Evolutionary conservation across 352 stramenopile genomes (phyloP).

Genomic region (Globisporangium lucens): DNA sequence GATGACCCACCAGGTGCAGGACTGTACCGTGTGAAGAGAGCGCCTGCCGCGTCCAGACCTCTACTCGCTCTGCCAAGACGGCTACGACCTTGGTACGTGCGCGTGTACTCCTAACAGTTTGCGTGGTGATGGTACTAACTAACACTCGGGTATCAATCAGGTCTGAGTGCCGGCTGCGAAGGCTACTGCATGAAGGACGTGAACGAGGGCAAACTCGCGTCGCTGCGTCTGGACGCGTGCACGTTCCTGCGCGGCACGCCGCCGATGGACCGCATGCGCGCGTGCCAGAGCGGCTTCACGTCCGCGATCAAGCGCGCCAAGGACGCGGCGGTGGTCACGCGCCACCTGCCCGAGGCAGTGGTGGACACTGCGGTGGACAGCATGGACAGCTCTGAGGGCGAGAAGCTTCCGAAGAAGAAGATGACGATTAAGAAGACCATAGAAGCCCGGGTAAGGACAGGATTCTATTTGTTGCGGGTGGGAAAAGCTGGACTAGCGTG

Average conservation of each 20-base stretch:
- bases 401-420: constrained; percentile 18
- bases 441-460: constrained; percentile 9
- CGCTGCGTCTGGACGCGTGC: constrained; percentile 44
- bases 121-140: background rate
- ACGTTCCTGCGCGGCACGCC: constrained; percentile 32
- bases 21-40: constrained; percentile 41
- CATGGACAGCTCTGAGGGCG: background rate
- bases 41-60: constrained; percentile 44
- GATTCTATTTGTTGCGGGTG: background rate
- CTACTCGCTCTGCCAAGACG: constrained; percentile 49
- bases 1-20: constrained; percentile 34
- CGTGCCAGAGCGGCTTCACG: constrained; percentile 43
- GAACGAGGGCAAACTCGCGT: constrained; percentile 26
- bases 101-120: too few species aligned
- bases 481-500: background rate
- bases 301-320: constrained; percentile 34
- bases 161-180: constrained; percentile 34
- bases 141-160: background rate
- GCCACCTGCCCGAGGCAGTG: background rate
- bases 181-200: constrained; percentile 30
- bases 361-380: background rate
- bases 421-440: constrained; percentile 42
- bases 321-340: constrained; percentile 14
- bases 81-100: constrained; percentile 26
- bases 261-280: constrained; percentile 35